These are phyloP conservation scores for Saccharomyces pastorianus DNA, from an alignment of 1,139 yeast species.

Conservation along the genomic window DNA sequence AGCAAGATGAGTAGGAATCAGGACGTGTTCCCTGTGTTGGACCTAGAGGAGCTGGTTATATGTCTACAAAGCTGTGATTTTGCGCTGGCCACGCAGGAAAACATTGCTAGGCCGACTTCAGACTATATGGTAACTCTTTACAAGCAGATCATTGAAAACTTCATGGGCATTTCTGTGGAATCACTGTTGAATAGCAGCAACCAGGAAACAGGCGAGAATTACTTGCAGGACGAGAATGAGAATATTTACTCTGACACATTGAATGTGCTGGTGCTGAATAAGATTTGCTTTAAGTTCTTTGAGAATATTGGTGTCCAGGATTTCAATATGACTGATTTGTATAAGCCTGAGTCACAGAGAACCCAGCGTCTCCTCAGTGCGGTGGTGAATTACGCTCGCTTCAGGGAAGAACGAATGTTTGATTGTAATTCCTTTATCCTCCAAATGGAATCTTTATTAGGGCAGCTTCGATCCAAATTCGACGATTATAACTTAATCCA, in stretches of 20 bases:
- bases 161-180: constrained; percentile 52
- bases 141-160: constrained; percentile 65
- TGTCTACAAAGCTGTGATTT: constrained; percentile 61
- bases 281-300: constrained; percentile 55
- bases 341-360: constrained; percentile 62
- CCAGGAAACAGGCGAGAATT: constrained; percentile 13
- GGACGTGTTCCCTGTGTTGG: constrained; percentile 58
- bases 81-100: constrained; percentile 50
- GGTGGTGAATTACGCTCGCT: constrained; percentile 76
- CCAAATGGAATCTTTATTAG: constrained; percentile 45
- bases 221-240: constrained; percentile 19
- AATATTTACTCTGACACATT: constrained; percentile 34
- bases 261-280: constrained; percentile 46
- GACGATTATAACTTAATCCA: constrained; percentile 38
- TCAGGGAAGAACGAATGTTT: constrained; percentile 66
- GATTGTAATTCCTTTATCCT: constrained; percentile 58
- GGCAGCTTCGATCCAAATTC: constrained; percentile 34
- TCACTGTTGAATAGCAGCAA: constrained; percentile 28
- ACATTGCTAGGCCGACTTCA: constrained; percentile 56
- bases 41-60: constrained; percentile 51
- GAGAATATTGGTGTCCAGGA: constrained; percentile 71
- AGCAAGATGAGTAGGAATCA: constrained; percentile 14
- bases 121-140: constrained; percentile 53
- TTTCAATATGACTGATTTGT: constrained; percentile 60
- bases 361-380: constrained; percentile 67